phyloP scores from a whole-genome alignment of 768 basidiomycete species.

The Lentinula guzmanii region DNA sequence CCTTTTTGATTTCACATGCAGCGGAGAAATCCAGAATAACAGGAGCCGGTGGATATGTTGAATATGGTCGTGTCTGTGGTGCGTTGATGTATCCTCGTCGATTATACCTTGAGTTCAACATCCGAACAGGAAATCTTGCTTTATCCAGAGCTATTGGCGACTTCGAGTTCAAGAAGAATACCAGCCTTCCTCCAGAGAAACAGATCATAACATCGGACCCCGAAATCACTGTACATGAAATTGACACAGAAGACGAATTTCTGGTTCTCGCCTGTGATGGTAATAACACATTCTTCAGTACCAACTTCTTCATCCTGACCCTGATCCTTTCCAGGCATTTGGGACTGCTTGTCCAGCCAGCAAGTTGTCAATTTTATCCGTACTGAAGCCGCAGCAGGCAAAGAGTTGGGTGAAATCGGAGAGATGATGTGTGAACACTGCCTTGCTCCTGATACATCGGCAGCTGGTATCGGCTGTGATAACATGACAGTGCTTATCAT shows the following conservation, averaged over 20 bases:
- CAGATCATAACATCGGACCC: slow-evolving; percentile 96
- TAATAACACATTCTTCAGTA: slow-evolving; percentile 26
- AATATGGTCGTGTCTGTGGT: slow-evolving; percentile 97
- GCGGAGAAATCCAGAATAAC: slow-evolving; percentile 83
- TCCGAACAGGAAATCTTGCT: slow-evolving; percentile 78
- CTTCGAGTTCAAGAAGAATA: slow-evolving; percentile 98
- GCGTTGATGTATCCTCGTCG: slow-evolving; percentile 9
- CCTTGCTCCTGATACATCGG: slow-evolving; percentile 88
- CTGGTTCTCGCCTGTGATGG: slow-evolving; percentile 97
- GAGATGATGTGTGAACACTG: slow-evolving; percentile 91
- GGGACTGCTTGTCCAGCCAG: slow-evolving; percentile 95
- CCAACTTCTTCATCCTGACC: neutral
- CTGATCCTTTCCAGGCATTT: slow-evolving; percentile 68
- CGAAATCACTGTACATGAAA: slow-evolving; percentile 77
- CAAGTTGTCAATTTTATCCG: slow-evolving; percentile 89
- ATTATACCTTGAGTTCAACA: neutral
- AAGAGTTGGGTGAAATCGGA: slow-evolving; percentile 74
- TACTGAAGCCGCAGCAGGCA: slow-evolving; percentile 72
- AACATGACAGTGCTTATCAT: slow-evolving; percentile 97
- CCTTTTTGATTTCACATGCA: slow-evolving; percentile 21
- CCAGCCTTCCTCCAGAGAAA: slow-evolving; percentile 69
- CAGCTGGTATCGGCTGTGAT: slow-evolving; percentile 93
- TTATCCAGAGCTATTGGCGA: slow-evolving; percentile 93
- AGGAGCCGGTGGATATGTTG: slow-evolving; percentile 91
- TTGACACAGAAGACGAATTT: slow-evolving; percentile 91